Conservation (phyloP, 306 rosid species). For the Trifolium dubium region DNA sequence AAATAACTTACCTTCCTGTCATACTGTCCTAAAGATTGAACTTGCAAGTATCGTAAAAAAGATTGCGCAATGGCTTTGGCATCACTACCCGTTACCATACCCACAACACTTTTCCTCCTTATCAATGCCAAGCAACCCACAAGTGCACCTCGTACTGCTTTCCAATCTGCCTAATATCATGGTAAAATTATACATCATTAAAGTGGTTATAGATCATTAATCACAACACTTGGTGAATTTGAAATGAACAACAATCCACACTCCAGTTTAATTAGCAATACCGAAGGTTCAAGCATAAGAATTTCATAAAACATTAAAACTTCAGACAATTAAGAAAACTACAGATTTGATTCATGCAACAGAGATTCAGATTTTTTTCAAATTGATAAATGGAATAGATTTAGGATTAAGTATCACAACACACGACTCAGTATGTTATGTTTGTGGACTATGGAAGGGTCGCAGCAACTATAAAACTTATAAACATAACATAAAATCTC, state of each 20-base stretch:
- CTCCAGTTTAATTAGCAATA: slow-evolving; percentile 27
- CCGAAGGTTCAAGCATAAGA: slow-evolving; percentile 36
- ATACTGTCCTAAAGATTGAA: slow-evolving; percentile 83
- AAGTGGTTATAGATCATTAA: slow-evolving; percentile 32
- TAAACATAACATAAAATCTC: slow-evolving; percentile 27
- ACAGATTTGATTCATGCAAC: slow-evolving; percentile 15
- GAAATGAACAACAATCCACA: slow-evolving; percentile 31
- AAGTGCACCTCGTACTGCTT: slow-evolving; percentile 91
- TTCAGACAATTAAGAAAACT: slow-evolving; percentile 27
- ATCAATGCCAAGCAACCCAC: slow-evolving; percentile 87
- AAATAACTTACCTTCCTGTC: slow-evolving; percentile 76
- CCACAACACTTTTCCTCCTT: slow-evolving; percentile 71
- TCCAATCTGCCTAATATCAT: slow-evolving; percentile 86
- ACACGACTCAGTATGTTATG: background rate
- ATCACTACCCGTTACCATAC: slow-evolving; percentile 64
- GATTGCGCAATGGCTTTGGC: slow-evolving; percentile 76
- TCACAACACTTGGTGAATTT: slow-evolving; percentile 11
- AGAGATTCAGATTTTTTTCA: slow-evolving; percentile 3
- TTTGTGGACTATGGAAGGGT: slow-evolving; percentile 12
- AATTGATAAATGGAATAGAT: background rate
- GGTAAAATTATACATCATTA: slow-evolving; percentile 32
- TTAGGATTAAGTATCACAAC: slow-evolving; percentile 13
- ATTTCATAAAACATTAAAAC: slow-evolving; percentile 29
- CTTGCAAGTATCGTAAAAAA: slow-evolving; percentile 66
- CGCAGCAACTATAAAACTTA: slow-evolving; percentile 22